A percentile compares a stretch with the other conserved stretches of the same genome.
Evolutionary conservation across 331 rosid species (phyloP).

Genomic region (Cydonia oblonga): DNA sequence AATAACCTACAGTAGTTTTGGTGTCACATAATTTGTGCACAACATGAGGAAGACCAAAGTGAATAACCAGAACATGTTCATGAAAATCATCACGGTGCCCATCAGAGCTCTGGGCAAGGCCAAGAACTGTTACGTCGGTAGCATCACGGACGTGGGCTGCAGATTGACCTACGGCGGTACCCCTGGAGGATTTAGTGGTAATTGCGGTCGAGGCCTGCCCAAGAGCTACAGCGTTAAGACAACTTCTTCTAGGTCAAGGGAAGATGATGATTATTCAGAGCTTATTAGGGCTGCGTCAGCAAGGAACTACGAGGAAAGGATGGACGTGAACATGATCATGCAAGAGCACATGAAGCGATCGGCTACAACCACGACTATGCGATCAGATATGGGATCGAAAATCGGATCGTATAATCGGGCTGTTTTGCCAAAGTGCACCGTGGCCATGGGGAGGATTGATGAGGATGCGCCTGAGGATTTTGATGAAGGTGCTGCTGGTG

Average conservation of each 20-base stretch:
- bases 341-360: slow-evolving; percentile 16
- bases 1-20: not conserved
- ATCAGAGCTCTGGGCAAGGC: slow-evolving; percentile 44
- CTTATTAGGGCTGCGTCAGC: slow-evolving; percentile 72
- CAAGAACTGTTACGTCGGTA: slow-evolving; percentile 47
- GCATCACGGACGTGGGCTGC: slow-evolving; percentile 37
- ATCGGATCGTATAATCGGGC: not conserved
- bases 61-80: slow-evolving; percentile 28
- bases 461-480: slow-evolving; percentile 45
- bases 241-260: slow-evolving; percentile 18
- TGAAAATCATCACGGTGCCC: slow-evolving; percentile 46
- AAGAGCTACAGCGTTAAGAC: slow-evolving; percentile 48
- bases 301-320: slow-evolving; percentile 30
- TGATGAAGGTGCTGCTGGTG: slow-evolving; percentile 5
- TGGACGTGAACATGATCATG: slow-evolving; percentile 44
- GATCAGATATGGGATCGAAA: not conserved
- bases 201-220: slow-evolving; percentile 22
- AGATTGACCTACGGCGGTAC: slow-evolving; percentile 20
- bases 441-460: slow-evolving; percentile 64
- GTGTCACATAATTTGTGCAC: not conserved
- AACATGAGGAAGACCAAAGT: slow-evolving; percentile 25
- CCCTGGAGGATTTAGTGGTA: slow-evolving; percentile 14
- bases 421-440: slow-evolving; percentile 56
- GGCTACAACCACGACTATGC: not conserved
- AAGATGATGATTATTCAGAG: slow-evolving; percentile 50